Evolutionary conservation across 768 basidiomycete genomes (phyloP), one percentile per base, ranked within the genome.

Genomic region (Leccinum pellstonianum): DNA sequence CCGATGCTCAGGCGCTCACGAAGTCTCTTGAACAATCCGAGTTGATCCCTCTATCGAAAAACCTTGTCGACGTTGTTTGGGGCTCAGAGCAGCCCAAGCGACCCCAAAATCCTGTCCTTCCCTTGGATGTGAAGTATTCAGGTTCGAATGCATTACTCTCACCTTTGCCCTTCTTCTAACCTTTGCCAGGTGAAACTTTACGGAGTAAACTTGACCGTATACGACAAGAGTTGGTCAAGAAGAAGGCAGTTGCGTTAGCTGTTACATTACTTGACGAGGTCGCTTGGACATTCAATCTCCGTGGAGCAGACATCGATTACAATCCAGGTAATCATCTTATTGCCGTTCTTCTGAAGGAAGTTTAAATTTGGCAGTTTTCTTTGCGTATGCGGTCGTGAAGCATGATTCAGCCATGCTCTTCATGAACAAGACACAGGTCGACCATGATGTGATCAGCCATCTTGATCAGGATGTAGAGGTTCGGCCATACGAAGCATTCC

Each of bases 251-350:
- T 63, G 93, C 90, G 2, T 73, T 91, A 46, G 86, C 96, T 1
- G 82, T 98, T 4, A 88, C 82, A n/a, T 86, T 89, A 81, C 83
- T 98, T 21, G 96, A 98, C 72, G 96, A 98, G 71, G 86, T 96
- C 53, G 94, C 93, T 0, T 98, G 94, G 94, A 70, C 95, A 41
- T 91, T 93, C 77, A 95, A 98, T 73, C 78, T 99, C 33, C 87
- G 96, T 62, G 95, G 95, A 1, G 83, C 86, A 3, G 96, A 98
- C 70, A 95, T 98, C 67, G 23, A 23, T 23, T 23, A 23, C 23
- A 23, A 23, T 23, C 88, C 88, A 4, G 85, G 86, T 80, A 62
- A 33, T 65, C 38, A 35, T 38, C 33, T 49, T 10, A 9, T 17
- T 2, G 5, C 37, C n/a, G 46, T 29, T 5, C 31, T 27, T 3